These are phyloP conservation scores for Aspergillus asperescens DNA, from an alignment of 495 filamentous ascomycete genomes.

Conservation along the genomic window DNA sequence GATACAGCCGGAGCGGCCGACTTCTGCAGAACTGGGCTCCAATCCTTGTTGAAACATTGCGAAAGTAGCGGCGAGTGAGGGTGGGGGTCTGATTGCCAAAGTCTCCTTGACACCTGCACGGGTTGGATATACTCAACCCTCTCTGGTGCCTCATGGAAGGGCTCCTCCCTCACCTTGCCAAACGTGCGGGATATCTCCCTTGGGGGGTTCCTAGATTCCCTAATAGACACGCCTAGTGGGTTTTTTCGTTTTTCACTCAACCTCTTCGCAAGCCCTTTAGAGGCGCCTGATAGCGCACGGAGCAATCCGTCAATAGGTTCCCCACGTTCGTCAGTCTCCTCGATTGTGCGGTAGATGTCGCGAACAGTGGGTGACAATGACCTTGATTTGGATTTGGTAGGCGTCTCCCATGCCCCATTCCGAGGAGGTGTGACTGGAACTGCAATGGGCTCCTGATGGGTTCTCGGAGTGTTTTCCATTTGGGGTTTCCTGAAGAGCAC, in stretches of 20 bases:
- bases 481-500: constrained; percentile 13
- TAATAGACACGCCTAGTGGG: not conserved
- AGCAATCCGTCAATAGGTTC: constrained; percentile 23
- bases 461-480: not conserved
- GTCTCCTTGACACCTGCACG: constrained; percentile 10
- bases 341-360: constrained; percentile 23
- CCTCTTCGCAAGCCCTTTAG: constrained; percentile 12
- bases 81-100: constrained; percentile 14
- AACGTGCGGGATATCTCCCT: not conserved
- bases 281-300: constrained; percentile 21
- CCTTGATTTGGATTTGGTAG: constrained; percentile 8
- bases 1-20: constrained; percentile 21
- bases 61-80: constrained; percentile 13
- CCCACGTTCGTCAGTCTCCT: constrained; percentile 19
- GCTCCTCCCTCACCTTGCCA: not conserved
- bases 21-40: constrained; percentile 21
- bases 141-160: not conserved
- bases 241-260: constrained; percentile 7
- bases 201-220: not conserved
- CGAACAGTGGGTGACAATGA: constrained; percentile 15
- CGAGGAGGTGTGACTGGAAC: not conserved
- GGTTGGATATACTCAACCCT: constrained; percentile 4
- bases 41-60: constrained; percentile 13
- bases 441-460: not conserved
- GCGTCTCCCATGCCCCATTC: constrained; percentile 1